Percentiles rank a stretch among this genome's conserved stretches.
These are phyloP conservation scores for Rhynchospora pubera DNA, from an alignment of 176 grass and related monocot genomes.

Conservation along the genomic window DNA sequence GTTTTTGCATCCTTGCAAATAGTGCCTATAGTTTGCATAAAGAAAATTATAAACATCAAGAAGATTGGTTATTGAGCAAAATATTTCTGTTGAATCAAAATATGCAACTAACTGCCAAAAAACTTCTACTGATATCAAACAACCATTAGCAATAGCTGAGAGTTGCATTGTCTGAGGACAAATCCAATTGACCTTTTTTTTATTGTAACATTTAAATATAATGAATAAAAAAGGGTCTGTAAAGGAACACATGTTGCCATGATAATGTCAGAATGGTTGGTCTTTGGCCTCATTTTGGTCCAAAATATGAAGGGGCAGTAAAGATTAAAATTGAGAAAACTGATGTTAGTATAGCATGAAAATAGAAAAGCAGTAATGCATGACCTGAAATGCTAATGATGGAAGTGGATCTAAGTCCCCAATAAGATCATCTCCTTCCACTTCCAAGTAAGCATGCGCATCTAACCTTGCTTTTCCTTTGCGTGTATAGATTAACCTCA, in stretches of 20 bases:
- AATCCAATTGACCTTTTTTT: background rate
- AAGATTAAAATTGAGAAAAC: background rate
- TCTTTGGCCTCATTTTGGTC: background rate
- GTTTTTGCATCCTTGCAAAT: constrained; percentile 82
- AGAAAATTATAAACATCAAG: background rate
- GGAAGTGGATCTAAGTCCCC: background rate
- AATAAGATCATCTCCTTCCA: background rate
- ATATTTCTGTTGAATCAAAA: background rate
- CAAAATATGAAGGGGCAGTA: background rate
- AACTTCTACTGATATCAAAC: background rate
- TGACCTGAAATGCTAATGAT: constrained; percentile 9
- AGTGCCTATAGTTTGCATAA: constrained; percentile 42
- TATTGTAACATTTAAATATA: background rate
- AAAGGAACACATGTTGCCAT: background rate
- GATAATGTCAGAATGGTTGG: background rate
- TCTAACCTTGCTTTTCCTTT: background rate
- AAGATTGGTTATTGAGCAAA: background rate
- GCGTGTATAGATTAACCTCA: background rate
- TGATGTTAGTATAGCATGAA: background rate
- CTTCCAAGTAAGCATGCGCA: constrained; percentile 7
- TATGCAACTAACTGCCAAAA: background rate
- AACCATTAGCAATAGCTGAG: background rate
- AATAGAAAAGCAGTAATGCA: background rate
- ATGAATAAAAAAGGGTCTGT: background rate
- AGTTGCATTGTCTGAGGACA: background rate